Evolutionary conservation across 2,329 filamentous ascomycete genomes (phyloP).

Genomic region (Paecilomyces dactylethromorphus): DNA sequence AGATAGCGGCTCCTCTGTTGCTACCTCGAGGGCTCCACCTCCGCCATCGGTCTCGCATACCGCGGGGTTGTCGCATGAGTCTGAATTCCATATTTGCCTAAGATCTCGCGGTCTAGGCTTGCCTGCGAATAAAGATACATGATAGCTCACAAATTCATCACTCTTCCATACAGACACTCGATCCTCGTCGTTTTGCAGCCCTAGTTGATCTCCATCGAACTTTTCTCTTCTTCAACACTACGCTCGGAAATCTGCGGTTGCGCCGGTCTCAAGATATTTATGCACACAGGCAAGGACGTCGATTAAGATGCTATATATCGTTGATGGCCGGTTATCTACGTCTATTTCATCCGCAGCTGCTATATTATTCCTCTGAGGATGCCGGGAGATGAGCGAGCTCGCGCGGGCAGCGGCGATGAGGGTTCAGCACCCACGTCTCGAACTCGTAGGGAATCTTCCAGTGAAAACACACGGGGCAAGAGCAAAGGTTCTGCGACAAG

Average conservation of each 20-base stretch:
- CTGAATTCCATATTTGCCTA: neutral
- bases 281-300: neutral
- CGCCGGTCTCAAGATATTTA: neutral
- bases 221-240: neutral
- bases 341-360: neutral
- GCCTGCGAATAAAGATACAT: neutral
- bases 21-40: neutral
- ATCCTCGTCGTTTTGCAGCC: neutral
- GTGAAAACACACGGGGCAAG: constrained; percentile 17
- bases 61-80: neutral
- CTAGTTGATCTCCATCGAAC: neutral
- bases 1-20: neutral
- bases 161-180: neutral
- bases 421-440: neutral
- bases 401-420: neutral
- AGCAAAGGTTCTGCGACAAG: constrained; percentile 13
- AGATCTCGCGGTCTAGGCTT: neutral
- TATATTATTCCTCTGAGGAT: neutral
- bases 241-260: neutral
- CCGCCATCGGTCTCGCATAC: neutral
- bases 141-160: neutral
- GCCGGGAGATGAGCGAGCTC: neutral
- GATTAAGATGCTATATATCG: neutral
- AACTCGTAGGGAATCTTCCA: neutral
- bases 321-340: neutral